Evolutionary conservation across 2,329 filamentous ascomycete species (phyloP), one percentile per base, ranked within the genome.

Genomic region (Pseudogymnoascus sp.): DNA sequence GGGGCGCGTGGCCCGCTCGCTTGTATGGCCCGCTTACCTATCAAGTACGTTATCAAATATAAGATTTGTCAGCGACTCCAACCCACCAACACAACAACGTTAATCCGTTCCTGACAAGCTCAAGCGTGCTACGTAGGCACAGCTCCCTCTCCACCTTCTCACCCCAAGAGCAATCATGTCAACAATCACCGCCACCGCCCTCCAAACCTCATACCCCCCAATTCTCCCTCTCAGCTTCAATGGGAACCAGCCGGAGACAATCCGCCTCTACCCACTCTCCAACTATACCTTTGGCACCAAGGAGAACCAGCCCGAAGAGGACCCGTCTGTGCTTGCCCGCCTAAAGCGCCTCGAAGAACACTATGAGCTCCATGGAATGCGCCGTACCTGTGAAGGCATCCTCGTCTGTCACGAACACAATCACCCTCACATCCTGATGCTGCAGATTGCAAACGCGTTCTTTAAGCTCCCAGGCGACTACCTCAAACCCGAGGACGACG

Each of bases 271-370:
- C 73, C 94, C 94, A 35, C 84, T 99, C 58, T 96, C 92, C 68
- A 99, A 97, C 82, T 99, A 99, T 81, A 97, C 94, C 23, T 97
- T 99, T 72, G 93, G 93, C 66, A 96, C 95, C 65, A 99, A 99
- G 78, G 94, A 97, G 80, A 95, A 90, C 22, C 94, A 99, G 74
- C 94, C 93, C 2, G 94, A 99, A 77, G 94, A 99, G 77, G 94
- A 99, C 72, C 92, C 93, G 0, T 97, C 92, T 0, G 94, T 99
- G 2, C 85, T 96, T 63, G 92, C 94, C 62, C 89, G 94, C 2
- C 81, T 99, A 67, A 92, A 93, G 79, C 87, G 94, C 7, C 83
- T 99, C n/a, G 92, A 97, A 75, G 92, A 97, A 74, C 92, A 99
- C 77, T 99, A 96, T 75, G 81, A 84, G 30, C 82, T 88, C 66